phyloP scores from a whole-genome alignment of 305 asterid species.

The Solanum hybrid region DNA sequence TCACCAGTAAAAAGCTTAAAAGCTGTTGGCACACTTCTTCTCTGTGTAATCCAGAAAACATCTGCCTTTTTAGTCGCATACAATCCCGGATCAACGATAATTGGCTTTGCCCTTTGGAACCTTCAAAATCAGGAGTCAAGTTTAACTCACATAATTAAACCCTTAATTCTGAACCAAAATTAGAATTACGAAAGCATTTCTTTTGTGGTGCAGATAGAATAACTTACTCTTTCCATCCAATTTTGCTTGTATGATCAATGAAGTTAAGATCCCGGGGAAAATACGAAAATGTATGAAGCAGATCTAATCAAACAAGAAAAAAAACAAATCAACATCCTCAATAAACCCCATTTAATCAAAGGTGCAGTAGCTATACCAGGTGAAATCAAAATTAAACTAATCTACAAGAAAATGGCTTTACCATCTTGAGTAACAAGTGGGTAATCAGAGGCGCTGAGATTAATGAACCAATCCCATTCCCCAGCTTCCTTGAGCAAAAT shows the following conservation, averaged over 20 bases:
- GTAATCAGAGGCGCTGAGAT: constrained; percentile 87
- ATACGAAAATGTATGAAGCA: constrained; percentile 80
- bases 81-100: constrained; percentile 92
- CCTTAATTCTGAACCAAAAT: background rate
- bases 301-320: constrained; percentile 40
- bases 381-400: background rate
- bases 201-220: background rate
- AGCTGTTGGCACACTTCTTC: constrained; percentile 98
- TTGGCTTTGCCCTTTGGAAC: constrained; percentile 92
- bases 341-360: constrained; percentile 24
- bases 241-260: constrained; percentile 89
- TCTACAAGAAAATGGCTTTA: constrained; percentile 1
- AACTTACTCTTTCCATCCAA: constrained; percentile 99
- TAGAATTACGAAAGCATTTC: background rate
- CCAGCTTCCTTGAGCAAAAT: constrained; percentile 80
- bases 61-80: constrained; percentile 78
- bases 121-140: constrained; percentile 23
- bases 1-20: constrained; percentile 91
- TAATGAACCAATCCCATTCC: constrained; percentile 93
- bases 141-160: constrained; percentile 1
- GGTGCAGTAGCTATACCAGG: background rate
- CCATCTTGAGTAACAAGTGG: constrained; percentile 91
- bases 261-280: constrained; percentile 93
- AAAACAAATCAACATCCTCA: background rate
- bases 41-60: constrained; percentile 95